These are phyloP conservation scores for Paratinospora sagittata DNA, from an alignment of 164 flowering plant genomes.

Conservation along the genomic window DNA sequence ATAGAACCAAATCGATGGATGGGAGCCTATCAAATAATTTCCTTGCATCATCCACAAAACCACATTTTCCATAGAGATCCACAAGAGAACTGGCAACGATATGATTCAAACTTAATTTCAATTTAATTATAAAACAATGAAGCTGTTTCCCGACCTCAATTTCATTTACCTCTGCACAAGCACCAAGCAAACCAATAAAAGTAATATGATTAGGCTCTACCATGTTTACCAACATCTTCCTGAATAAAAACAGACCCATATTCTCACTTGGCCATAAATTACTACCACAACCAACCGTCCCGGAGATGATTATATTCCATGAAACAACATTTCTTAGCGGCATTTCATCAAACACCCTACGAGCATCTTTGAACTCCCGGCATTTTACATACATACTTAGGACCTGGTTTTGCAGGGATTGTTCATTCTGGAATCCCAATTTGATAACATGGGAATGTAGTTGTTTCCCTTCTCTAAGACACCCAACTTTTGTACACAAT, in stretches of 20 bases:
- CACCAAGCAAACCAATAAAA: conserved; percentile 35
- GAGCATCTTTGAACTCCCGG: conserved; percentile 26
- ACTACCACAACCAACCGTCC: conserved; percentile 14
- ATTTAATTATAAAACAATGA: conserved; percentile 44
- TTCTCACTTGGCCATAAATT: background rate
- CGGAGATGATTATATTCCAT: conserved; percentile 55
- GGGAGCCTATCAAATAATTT: conserved; percentile 35
- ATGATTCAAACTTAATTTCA: conserved; percentile 28
- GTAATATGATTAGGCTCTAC: conserved; percentile 43
- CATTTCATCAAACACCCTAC: conserved; percentile 54
- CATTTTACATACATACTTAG: conserved; percentile 40
- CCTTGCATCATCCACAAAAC: conserved; percentile 40
- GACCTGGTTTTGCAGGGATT: conserved; percentile 37
- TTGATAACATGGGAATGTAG: conserved; percentile 34
- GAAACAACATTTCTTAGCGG: conserved; percentile 39
- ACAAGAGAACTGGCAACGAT: conserved; percentile 41
- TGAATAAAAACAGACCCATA: conserved; percentile 38
- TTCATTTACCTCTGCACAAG: conserved; percentile 25
- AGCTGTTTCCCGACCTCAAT: conserved; percentile 35
- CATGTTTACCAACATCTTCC: conserved; percentile 40
- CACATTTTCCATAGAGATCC: conserved; percentile 48
- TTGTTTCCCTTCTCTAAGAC: conserved; percentile 34
- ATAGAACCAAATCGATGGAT: conserved; percentile 44
- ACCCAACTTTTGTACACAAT: conserved; percentile 27
- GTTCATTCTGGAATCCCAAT: conserved; percentile 19